These are phyloP conservation scores for Trichoderma afroharzianum DNA, from an alignment of 2,329 filamentous ascomycete genomes.

Conservation along the genomic window DNA sequence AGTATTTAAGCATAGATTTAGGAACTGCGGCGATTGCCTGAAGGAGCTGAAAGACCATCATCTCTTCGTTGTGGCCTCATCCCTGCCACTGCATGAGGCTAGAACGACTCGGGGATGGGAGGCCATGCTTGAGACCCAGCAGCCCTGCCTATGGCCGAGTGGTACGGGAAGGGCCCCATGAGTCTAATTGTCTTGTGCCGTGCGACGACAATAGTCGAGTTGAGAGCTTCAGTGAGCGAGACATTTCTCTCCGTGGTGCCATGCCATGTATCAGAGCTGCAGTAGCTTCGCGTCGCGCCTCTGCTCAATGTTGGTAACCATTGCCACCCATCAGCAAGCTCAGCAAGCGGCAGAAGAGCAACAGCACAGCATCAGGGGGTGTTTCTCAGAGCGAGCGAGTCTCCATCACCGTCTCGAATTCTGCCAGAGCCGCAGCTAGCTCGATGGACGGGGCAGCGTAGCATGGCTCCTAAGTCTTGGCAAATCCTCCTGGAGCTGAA, in stretches of 20 bases:
- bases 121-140: background rate
- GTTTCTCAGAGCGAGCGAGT: background rate
- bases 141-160: background rate
- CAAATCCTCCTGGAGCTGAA: slow-evolving; percentile 9
- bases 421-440: background rate
- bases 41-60: slow-evolving; percentile 6
- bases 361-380: background rate
- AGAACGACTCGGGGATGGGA: slow-evolving; percentile 8
- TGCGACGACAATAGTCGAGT: background rate
- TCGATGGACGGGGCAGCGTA: background rate
- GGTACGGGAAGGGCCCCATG: background rate
- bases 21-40: slow-evolving; percentile 3
- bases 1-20: slow-evolving; percentile 16
- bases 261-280: background rate
- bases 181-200: background rate
- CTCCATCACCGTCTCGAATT: background rate
- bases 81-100: slow-evolving; percentile 10
- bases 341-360: background rate
- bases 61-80: background rate
- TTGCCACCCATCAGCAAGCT: background rate
- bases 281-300: background rate
- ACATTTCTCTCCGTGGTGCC: background rate
- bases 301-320: background rate
- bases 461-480: background rate
- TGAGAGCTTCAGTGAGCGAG: background rate